Evolutionary conservation across 129 eudicot genomes (phyloP), one percentile per base, ranked within the genome.

Genomic region (Ambrosia trifida): DNA sequence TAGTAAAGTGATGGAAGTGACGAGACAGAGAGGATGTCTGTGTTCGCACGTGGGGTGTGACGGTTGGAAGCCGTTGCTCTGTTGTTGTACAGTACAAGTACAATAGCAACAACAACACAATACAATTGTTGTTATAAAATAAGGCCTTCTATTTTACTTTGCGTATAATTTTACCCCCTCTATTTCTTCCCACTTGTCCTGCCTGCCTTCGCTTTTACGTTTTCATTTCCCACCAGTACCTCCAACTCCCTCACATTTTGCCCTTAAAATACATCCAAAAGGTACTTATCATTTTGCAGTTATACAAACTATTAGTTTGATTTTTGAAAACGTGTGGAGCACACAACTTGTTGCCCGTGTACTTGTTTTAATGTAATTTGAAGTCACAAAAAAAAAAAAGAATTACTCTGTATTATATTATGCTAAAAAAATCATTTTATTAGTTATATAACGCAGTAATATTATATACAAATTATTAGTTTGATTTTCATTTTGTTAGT

Each of bases 81-180:
- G 69, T 76, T 45, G 75, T 47, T 76, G 70, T 76, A 76, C 75
- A 69, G 75, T 76, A 45, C 80, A 76, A 76, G 44, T 0, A 4
- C 41, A 38, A 57, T 4, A n/a, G n/a, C n/a, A n/a, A n/a, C 16
- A 45, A 45, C 68, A 43, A 18, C 58, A 19, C 31, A 7, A 19
- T 60, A 7, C 13, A 60, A 61, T 3, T 61, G 20, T 3, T 61
- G 20, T 61, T 61, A 32, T 58, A 58, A 24, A 24, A 57, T 5
- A 76, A 76, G 69, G 80, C 59, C 80, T 18, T 76, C 70, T 45
- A 45, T 76, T 76, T 68, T 76, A 17, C 80, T 76, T 68, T 58
- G 68, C 69, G 80, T 45, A 46, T 58, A 68, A 68, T 20, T 60
- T 76, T 68, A 43, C 46, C 70, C 75, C 80, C 51, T 58, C 3